A percentile compares a stretch with the other conserved stretches of the same genome.
These are phyloP conservation scores for Carex sylvatica DNA, from an alignment of 202 grass and related monocot species.

Conservation along the genomic window DNA sequence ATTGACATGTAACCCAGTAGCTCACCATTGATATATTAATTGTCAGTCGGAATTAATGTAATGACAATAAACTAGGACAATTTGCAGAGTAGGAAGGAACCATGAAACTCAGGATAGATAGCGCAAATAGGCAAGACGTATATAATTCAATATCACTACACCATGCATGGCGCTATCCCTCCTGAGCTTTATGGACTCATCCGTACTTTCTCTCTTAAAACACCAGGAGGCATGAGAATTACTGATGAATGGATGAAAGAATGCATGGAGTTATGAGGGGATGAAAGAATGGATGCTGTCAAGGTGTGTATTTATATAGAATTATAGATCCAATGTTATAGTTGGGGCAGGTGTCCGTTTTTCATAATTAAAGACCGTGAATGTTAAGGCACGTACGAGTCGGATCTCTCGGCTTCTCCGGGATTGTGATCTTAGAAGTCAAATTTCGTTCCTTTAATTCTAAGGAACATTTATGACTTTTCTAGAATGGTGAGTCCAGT, in stretches of 20 bases:
- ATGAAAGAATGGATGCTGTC: background rate
- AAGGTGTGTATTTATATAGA: background rate
- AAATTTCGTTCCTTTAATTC: background rate
- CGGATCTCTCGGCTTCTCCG: background rate
- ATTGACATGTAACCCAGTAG: background rate
- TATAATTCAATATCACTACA: background rate
- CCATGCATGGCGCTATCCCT: slow-evolving; percentile 8
- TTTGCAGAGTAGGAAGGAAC: slow-evolving; percentile 1
- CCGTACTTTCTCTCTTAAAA: background rate
- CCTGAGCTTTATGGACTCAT: slow-evolving; percentile 11
- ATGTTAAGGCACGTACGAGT: slow-evolving; percentile 7
- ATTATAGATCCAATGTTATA: background rate
- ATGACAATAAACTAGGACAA: background rate
- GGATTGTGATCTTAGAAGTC: background rate
- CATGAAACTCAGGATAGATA: slow-evolving; percentile 21
- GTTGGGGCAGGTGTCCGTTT: background rate
- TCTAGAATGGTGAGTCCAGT: background rate
- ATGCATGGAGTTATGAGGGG: background rate
- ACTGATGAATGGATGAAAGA: background rate
- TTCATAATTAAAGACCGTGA: background rate
- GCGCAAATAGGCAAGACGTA: background rate
- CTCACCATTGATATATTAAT: background rate
- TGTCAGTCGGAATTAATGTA: background rate
- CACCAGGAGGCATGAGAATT: background rate
- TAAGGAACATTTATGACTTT: slow-evolving; percentile 1